Evolutionary conservation across 2,329 filamentous ascomycete genomes (phyloP).

Genomic region (Penicillium occitanis): DNA sequence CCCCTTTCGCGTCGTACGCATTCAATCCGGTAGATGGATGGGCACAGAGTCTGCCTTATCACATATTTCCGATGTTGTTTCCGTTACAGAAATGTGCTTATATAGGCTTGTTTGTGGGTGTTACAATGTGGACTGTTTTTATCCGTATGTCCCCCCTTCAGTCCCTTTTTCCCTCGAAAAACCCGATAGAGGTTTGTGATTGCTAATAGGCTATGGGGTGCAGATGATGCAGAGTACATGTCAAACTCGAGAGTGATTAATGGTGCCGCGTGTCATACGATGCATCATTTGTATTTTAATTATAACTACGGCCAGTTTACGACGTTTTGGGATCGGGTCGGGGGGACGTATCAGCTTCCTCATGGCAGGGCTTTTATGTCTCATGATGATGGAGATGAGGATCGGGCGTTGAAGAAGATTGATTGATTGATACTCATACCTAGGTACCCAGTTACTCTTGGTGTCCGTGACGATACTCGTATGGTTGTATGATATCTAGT

Average conservation of each 20-base stretch:
- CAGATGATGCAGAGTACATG: conserved; percentile 79
- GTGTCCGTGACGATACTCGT: neutral
- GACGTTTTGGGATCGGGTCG: conserved; percentile 76
- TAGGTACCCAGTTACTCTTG: too few species aligned
- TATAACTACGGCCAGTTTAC: conserved; percentile 88
- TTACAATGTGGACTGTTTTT: conserved; percentile 87
- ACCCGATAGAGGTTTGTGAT: too few species aligned
- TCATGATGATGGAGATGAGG: neutral
- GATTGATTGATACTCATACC: neutral
- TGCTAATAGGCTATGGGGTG: neutral
- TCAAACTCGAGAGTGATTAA: conserved; percentile 78
- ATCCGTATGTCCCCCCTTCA: conserved; percentile 49
- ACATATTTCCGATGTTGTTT: conserved; percentile 79
- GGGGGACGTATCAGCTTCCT: conserved; percentile 65
- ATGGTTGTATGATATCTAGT: neutral
- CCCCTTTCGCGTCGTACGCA: conserved; percentile 76
- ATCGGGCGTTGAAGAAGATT: neutral
- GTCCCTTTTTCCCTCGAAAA: neutral
- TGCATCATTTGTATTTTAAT: conserved; percentile 79
- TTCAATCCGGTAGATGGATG: conserved; percentile 85
- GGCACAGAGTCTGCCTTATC: conserved; percentile 78
- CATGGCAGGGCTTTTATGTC: conserved; percentile 21
- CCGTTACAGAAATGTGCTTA: conserved; percentile 81
- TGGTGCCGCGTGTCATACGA: conserved; percentile 88
- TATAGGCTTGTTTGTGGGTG: conserved; percentile 73